Evolutionary conservation across 176 grass and related monocot species (phyloP), one percentile per base, ranked within the genome.

Genomic region (Eleusine coracana): DNA sequence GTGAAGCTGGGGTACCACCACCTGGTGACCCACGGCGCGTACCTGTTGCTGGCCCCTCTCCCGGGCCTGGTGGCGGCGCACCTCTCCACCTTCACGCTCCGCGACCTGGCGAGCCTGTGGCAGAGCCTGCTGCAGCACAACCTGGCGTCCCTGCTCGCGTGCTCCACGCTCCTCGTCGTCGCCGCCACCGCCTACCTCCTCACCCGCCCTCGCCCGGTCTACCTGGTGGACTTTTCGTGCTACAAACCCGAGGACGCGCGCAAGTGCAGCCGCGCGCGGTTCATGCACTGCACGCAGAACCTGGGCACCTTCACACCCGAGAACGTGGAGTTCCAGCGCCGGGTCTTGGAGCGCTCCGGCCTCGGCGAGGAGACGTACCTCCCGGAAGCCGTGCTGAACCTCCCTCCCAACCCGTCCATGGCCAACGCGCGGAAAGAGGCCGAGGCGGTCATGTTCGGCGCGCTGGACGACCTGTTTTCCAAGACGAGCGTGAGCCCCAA

Each of bases 1-100:
- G 86, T 94, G 42, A 94, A 94, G 87, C 92, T 94, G 1, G 92
- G 89, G 4, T 94, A 91, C 89, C 92, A 94, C 80, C 86, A 89
- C 86, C 68, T 84, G 1, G 85, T 94, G 42, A 89, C 83, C 15
- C 89, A 94, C 81, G 89, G 80, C 75, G 85, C 87, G 17, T 89
- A 91, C 75, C 80, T 94, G 18, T 63, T 91, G 18, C 66, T 91
- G 21, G 77, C 29, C 0, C 88, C 83, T 2, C 63, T 82, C 1
- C 73, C 82, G 0, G 80, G 70, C 0, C 68, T 85, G 20, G 83
- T 81, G 23, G 85, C 84, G 42, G 77, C 86, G 67, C 79, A 94
- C 71, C 88, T 94, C 36, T 94, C 92, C 16, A 87, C 71, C 49
- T 89, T 87, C 80, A 79, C 92, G 20, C 37, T 17, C 16, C 10